Evolutionary conservation across 768 basidiomycete species (phyloP).

Genomic region (Pulveroboletus frians): DNA sequence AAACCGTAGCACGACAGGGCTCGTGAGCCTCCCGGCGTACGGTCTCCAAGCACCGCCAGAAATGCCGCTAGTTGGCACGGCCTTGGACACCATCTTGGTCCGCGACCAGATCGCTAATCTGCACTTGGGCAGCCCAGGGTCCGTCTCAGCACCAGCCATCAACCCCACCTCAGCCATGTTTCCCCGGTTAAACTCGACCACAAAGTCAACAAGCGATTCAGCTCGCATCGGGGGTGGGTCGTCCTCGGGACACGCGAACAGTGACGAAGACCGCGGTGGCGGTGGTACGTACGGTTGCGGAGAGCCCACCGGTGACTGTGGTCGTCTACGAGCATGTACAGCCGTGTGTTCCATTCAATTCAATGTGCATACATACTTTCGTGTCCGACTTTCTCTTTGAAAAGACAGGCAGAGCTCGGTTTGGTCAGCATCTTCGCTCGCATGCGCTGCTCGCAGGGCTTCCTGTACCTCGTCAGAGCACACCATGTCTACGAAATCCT

Average conservation of each 20-base stretch:
- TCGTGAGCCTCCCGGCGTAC: slow-evolving; percentile 14
- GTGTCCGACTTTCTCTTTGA: slow-evolving; percentile 49
- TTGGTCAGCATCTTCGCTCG: slow-evolving; percentile 50
- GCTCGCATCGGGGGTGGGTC: slow-evolving; percentile 37
- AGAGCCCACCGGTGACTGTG: slow-evolving; percentile 50
- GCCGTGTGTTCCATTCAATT: neutral
- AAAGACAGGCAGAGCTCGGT: slow-evolving; percentile 42
- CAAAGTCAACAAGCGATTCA: slow-evolving; percentile 47
- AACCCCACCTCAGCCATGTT: slow-evolving; percentile 11
- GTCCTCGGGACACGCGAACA: slow-evolving; percentile 41
- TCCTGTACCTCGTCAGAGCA: slow-evolving; percentile 52
- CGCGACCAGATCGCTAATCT: slow-evolving; percentile 55
- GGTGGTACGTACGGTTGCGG: slow-evolving; percentile 52
- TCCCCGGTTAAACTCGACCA: slow-evolving; percentile 51
- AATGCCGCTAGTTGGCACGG: neutral
- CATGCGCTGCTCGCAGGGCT: slow-evolving; percentile 49
- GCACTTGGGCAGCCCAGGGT: slow-evolving; percentile 13
- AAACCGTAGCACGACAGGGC: slow-evolving; percentile 47
- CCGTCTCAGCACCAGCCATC: neutral
- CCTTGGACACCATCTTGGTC: slow-evolving; percentile 14
- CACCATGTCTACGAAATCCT: slow-evolving; percentile 43
- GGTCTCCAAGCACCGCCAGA: slow-evolving; percentile 5
- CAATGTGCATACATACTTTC: slow-evolving; percentile 40
- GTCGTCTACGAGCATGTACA: slow-evolving; percentile 34
- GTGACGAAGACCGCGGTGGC: slow-evolving; percentile 32